Base-by-base conservation (phyloP, 192 early-diverging fungal species). In the Podila minutissima region DNA sequence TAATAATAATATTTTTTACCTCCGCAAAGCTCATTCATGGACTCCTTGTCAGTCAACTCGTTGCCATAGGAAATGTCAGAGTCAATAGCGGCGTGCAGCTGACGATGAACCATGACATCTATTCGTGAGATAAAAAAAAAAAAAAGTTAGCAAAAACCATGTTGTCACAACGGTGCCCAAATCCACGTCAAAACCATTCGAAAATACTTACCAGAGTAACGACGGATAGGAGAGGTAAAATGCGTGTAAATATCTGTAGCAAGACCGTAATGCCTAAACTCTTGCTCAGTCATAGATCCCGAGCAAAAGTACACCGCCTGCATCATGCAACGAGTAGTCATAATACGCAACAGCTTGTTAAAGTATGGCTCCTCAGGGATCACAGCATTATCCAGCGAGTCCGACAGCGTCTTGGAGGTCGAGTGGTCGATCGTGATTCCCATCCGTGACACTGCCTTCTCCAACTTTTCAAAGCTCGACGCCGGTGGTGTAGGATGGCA, bases 181-280 rank as follows among this genome's bases (percentile, higher is more conserved):
- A 11, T 28, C 64, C 10, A 41, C 4, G 20, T 35, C 35, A 37
- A 0, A 10, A 10, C 35, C 35, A 33, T 33, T 37, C 24, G 32
- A 64, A 8, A 41, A 71, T 2, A 8, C 74, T 74, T 83, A 87
- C 88, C 89, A 59, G 98, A 91, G 77, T 99, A 99, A 85, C 98
- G 94, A 72, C 98, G 92, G 84, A 99, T 99, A n/a, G 98, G 98
- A 11, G 95, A 97, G 2, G 98, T 99, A 70, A 99, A 99, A 76
- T 99, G 98, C 10, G 98, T 99, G 89, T 99, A 99, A 62, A 97
- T 95, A 17, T 91, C 88, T 8, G 89, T 87, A 5, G 95, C 95
- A 31, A 99, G 89, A 71, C 96, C 98, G 81, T 98, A 99, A 89
- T 99, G 98, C 31, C 71, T 78, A 83, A 91, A 98, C 5, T 88